Percentiles rank a stretch among this genome's conserved stretches.
phyloP scores from a whole-genome alignment of 208 protist species.

The Leishmania major region DNA sequence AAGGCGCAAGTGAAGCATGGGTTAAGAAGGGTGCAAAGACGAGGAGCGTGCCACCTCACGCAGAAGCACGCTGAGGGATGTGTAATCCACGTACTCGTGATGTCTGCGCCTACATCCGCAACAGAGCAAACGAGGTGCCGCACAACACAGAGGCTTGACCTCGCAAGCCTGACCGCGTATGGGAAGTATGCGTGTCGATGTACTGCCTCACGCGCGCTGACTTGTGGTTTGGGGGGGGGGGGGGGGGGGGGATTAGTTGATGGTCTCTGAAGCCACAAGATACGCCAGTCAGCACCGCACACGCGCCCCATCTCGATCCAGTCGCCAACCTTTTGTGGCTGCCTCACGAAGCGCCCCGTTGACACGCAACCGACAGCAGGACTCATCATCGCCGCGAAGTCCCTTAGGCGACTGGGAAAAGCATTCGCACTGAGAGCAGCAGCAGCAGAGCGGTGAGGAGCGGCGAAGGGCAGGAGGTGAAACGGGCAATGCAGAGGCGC shows the following conservation, averaged over 20 bases:
- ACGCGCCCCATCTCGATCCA: background rate
- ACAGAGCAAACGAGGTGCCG: background rate
- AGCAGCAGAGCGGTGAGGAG: background rate
- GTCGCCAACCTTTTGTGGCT: background rate
- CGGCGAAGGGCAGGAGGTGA: background rate
- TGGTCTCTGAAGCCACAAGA: background rate
- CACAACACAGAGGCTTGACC: background rate
- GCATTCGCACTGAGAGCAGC: background rate
- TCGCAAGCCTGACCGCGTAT: background rate
- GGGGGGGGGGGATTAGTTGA: background rate
- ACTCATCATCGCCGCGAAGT: background rate
- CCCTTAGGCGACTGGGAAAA: background rate
- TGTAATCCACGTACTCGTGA: background rate
- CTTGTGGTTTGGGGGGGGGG: background rate
- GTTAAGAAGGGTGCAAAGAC: background rate
- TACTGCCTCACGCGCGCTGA: background rate
- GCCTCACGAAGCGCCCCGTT: background rate
- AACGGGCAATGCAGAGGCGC: conserved; percentile 10
- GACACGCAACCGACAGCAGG: background rate
- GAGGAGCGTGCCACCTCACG: background rate
- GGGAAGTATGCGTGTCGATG: background rate
- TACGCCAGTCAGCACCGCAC: conserved; percentile 5
- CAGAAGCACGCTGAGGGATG: background rate
- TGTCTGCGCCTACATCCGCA: background rate
- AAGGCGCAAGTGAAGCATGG: background rate